A percentile compares a stretch with the other conserved stretches of the same genome.
Conservation (phyloP, 2,329 filamentous ascomycete species). For the Fusarium neocosmosporiellum region DNA sequence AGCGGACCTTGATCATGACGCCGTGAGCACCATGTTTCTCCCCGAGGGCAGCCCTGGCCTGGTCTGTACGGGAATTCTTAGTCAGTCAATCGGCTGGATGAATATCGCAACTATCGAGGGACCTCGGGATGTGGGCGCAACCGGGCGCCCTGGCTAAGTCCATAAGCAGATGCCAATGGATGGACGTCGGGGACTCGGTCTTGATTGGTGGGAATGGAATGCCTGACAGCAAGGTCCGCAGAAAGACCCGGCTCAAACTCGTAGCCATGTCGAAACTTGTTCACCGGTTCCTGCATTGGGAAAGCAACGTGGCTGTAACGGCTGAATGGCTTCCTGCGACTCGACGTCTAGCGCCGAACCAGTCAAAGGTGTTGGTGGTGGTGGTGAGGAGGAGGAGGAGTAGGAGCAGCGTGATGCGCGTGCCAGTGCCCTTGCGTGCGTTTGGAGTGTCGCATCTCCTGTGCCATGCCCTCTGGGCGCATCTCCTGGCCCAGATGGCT, state of each 20-base stretch:
- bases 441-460: background rate
- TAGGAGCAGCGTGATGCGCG: background rate
- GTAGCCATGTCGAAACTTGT: conserved; percentile 38
- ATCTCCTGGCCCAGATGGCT: background rate
- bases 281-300: conserved; percentile 50
- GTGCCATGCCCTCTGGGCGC: background rate
- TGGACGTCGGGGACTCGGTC: background rate
- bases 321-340: conserved; percentile 17
- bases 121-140: background rate
- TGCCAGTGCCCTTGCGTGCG: background rate
- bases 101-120: conserved; percentile 27
- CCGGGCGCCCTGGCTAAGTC: background rate
- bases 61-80: background rate
- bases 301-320: conserved; percentile 43
- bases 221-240: conserved; percentile 31
- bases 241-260: conserved; percentile 34
- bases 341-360: background rate
- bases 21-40: conserved; percentile 20
- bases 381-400: background rate
- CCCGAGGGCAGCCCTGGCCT: conserved; percentile 3
- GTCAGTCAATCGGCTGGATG: conserved; percentile 6
- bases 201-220: conserved; percentile 38
- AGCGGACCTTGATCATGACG: conserved; percentile 30
- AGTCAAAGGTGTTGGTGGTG: background rate
- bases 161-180: background rate